phyloP scores from a whole-genome alignment of 768 basidiomycete genomes.

The Pleurotus pulmonarius region DNA sequence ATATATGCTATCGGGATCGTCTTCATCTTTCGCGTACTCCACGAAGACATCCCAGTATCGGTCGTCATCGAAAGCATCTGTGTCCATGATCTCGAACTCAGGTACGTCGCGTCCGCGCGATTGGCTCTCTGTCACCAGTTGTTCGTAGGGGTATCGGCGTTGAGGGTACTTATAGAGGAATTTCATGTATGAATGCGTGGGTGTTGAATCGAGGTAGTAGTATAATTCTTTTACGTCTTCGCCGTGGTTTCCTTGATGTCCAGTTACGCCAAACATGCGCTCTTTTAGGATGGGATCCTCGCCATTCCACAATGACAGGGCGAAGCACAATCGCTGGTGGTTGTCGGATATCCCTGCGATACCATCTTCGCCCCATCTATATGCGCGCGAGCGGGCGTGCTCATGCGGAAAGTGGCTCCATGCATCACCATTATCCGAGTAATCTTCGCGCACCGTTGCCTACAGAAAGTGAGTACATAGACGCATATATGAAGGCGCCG shows the following conservation, averaged over 20 bases:
- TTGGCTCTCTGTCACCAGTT: slow-evolving; percentile 82
- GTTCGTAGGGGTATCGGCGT: slow-evolving; percentile 87
- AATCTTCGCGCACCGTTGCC: slow-evolving; percentile 99
- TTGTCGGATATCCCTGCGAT: slow-evolving; percentile 97
- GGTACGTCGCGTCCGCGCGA: slow-evolving; percentile 79
- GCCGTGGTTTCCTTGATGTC: slow-evolving; percentile 97
- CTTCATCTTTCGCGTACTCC: slow-evolving; percentile 97
- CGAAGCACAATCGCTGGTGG: slow-evolving; percentile 90
- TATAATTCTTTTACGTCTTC: slow-evolving; percentile 99
- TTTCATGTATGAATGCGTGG: slow-evolving; percentile 99
- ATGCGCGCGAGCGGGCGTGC: slow-evolving; percentile 89
- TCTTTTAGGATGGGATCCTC: slow-evolving; percentile 95
- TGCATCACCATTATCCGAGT: slow-evolving; percentile 93
- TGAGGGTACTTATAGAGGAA: slow-evolving; percentile 99
- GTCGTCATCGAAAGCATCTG: slow-evolving; percentile 87
- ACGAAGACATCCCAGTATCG: slow-evolving; percentile 99
- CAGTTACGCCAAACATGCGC: slow-evolving; percentile 92
- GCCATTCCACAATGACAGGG: slow-evolving; percentile 91
- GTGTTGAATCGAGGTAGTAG: slow-evolving; percentile 97
- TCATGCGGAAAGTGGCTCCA: slow-evolving; percentile 96
- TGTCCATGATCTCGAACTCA: slow-evolving; percentile 94
- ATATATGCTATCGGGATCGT: slow-evolving; percentile 82
- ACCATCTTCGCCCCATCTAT: slow-evolving; percentile 99
- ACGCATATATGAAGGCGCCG: slow-evolving; percentile 12
- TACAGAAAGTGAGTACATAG: slow-evolving; percentile 23